Base-by-base conservation (phyloP, 73 alveolate species). In the Tetrahymena thermophila region DNA sequence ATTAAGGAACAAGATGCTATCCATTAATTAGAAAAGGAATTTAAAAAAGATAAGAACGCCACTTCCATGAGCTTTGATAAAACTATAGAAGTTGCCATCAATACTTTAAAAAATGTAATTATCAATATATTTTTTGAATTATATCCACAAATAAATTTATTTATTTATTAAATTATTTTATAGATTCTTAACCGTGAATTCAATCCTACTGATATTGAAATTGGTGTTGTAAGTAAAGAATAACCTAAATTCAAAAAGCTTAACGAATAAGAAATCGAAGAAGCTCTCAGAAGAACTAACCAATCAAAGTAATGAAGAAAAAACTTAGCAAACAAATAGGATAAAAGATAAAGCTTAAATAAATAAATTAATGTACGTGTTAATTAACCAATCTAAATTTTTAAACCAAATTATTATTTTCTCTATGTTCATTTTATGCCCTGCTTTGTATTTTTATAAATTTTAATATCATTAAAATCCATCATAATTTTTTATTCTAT, bases 1-100 rank as follows among this genome's bases (percentile, higher is more conserved):
- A 97, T 98, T 84, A 98, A 98, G 97, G 99, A 98, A 96, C 99
- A 98, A 98, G 99, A 98, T 42, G 99, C 99, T 15, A 98, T 98
- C 93, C 98, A 98, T 94, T 97, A 97, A 85, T 94, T 98, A 17
- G 99, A 98, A 96, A 98, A 98, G 96, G 97, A 98, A 85, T 97
- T 95, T 84, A 98, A 98, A 93, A 98, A 98, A 96, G 97, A 97
- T 55, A 95, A 96, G 43, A 95, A 95, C 35, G 99, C 96, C 57
- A 97, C 97, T 84, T 96, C 35, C 37, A 71, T 98, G 97, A 98
- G 97, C 89, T 94, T 35, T 35, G 97, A 97, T 44, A 97, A 94
- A 56, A 96, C 99, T 25, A 94, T 98, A 85, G 97, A 97, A 95
- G 97, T 98, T 35, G 99, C 99, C 7, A 98, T 98, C 40, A 93